These are phyloP conservation scores for Haematococcus lacustris DNA, from an alignment of 139 green algal genomes.

Conservation along the genomic window DNA sequence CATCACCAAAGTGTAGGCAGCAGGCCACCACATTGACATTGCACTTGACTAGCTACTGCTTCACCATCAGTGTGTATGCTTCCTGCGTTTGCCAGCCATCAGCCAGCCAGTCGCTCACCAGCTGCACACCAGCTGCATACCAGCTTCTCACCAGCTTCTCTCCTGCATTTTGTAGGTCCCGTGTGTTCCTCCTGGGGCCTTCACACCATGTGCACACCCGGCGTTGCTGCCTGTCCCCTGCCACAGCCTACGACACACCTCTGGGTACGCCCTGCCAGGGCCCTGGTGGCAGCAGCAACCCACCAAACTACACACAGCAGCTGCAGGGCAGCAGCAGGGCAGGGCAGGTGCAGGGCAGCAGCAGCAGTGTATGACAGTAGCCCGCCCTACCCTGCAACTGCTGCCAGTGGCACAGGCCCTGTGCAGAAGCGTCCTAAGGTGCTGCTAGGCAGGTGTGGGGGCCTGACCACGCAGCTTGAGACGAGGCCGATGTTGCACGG, in stretches of 20 bases:
- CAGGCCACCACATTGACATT: no score
- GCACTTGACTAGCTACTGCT: no score
- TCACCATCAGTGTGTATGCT: no score
- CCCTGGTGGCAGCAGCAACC: neutral
- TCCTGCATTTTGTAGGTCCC: slow-evolving; percentile 37
- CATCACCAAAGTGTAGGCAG: no score
- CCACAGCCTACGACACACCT: slow-evolving; percentile 67
- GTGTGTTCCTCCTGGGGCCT: slow-evolving; percentile 83
- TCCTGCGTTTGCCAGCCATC: no score
- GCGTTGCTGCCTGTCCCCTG: slow-evolving; percentile 63
- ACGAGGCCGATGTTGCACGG: no score
- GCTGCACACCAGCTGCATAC: neutral
- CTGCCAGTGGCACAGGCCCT: neutral
- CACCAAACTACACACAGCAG: neutral
- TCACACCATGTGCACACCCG: slow-evolving; percentile 81
- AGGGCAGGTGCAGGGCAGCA: no score
- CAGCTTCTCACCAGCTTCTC: neutral
- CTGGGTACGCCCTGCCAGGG: slow-evolving; percentile 43
- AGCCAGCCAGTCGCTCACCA: neutral
- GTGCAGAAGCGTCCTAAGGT: neutral
- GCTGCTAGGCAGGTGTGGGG: no score
- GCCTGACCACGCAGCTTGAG: no score
- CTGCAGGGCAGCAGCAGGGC: no score
- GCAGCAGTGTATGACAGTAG: neutral
- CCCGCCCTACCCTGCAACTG: neutral